phyloP scores from a whole-genome alignment of 192 early-diverging fungal genomes.

The Entophlyctis helioformis region DNA sequence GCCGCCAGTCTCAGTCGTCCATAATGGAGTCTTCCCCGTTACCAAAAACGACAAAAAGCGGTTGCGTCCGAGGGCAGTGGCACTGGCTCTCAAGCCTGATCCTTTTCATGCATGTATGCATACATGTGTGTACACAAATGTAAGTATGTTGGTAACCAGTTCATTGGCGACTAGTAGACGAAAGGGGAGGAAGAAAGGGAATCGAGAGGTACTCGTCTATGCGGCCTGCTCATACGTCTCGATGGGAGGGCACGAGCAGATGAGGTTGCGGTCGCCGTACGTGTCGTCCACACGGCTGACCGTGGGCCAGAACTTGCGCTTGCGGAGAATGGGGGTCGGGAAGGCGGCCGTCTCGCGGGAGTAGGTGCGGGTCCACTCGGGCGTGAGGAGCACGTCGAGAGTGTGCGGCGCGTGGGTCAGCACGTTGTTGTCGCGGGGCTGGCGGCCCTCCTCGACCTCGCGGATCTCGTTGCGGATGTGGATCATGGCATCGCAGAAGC shows the following conservation, averaged over 20 bases:
- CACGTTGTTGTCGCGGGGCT: constrained; percentile 77
- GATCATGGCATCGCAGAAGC: constrained; percentile 98
- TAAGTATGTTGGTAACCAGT: no score
- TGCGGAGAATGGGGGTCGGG: constrained; percentile 67
- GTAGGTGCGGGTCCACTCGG: constrained; percentile 82
- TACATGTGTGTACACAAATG: no score
- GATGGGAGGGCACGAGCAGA: constrained; percentile 91
- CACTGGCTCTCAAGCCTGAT: no score
- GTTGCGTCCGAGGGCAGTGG: no score
- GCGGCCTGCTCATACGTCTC: constrained; percentile 57
- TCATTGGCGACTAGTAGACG: no score
- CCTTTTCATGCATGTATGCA: no score
- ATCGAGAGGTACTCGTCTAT: no score
- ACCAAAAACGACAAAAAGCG: no score
- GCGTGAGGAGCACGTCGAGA: constrained; percentile 58
- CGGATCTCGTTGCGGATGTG: constrained; percentile 87
- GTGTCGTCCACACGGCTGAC: constrained; percentile 84
- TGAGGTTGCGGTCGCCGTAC: constrained; percentile 86
- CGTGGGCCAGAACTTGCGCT: constrained; percentile 98
- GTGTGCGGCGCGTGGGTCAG: constrained; percentile 85
- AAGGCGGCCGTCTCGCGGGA: constrained; percentile 80
- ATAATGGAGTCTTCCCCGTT: no score
- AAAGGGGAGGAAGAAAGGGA: no score
- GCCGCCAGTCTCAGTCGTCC: no score
- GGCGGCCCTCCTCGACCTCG: constrained; percentile 71